Evolutionary conservation across 2,329 filamentous ascomycete genomes (phyloP).

Genomic region (Aureobasidium pullulans): DNA sequence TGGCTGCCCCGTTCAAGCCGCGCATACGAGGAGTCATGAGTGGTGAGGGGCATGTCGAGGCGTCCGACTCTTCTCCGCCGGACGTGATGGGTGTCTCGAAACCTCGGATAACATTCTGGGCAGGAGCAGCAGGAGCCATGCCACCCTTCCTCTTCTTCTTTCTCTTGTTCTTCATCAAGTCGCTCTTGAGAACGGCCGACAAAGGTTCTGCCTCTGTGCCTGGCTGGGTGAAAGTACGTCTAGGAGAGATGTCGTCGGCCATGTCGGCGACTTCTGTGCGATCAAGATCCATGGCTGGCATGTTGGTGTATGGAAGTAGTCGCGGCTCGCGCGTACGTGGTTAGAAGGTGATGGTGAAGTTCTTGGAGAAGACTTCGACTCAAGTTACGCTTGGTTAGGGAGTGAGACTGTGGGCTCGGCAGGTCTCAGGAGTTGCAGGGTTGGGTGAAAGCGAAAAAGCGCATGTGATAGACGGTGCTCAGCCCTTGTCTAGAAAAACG

Average conservation of each 20-base stretch:
- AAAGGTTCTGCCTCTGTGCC: constrained; percentile 18
- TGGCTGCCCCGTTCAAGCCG: constrained; percentile 44
- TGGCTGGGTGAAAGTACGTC: constrained; percentile 18
- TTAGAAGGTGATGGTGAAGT: too few species aligned
- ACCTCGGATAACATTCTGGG: constrained; percentile 37
- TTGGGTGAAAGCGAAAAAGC: background rate
- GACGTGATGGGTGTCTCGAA: constrained; percentile 46
- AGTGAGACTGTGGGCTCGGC: background rate
- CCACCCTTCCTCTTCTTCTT: constrained; percentile 31
- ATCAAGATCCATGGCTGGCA: constrained; percentile 32
- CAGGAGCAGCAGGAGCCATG: constrained; percentile 31
- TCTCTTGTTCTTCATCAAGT: constrained; percentile 29
- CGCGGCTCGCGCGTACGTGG: background rate
- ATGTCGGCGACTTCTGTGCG: constrained; percentile 19
- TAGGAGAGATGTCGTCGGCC: constrained; percentile 25
- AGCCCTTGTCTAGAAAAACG: constrained; percentile 24
- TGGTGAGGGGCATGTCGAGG: constrained; percentile 31
- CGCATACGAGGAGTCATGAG: constrained; percentile 27
- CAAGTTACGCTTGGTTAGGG: too few species aligned
- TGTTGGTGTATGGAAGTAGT: constrained; percentile 14
- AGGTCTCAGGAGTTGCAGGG: background rate
- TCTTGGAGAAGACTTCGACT: too few species aligned
- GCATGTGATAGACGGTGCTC: background rate
- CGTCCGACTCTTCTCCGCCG: constrained; percentile 50
- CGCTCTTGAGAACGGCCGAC: constrained; percentile 27